Evolutionary conservation across 805 yeast genomes (phyloP).

Genomic region (Pichia occidentalis): DNA sequence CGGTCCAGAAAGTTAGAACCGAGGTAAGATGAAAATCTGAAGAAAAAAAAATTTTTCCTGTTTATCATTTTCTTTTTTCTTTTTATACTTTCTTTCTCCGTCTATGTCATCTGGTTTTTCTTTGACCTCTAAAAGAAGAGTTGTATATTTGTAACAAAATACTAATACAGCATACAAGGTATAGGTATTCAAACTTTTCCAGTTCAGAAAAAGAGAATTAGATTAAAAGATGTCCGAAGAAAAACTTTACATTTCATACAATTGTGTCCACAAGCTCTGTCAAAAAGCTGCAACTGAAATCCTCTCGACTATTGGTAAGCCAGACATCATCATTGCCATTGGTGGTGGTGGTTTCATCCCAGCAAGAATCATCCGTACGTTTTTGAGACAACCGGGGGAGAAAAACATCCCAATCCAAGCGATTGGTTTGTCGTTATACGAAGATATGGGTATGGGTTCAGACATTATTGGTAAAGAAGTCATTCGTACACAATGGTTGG

Average conservation of each 20-base stretch:
- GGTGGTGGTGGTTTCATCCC: conserved; percentile 75
- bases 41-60: too few species aligned
- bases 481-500: conserved; percentile 85
- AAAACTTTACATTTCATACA: conserved; percentile 64
- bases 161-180: too few species aligned
- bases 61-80: not conserved
- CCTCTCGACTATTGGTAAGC: conserved; percentile 28
- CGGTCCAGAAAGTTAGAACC: too few species aligned
- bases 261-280: conserved; percentile 77
- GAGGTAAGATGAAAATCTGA: too few species aligned
- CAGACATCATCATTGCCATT: conserved; percentile 57
- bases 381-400: conserved; percentile 49
- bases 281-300: conserved; percentile 38
- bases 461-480: conserved; percentile 73
- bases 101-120: not conserved
- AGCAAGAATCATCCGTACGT: conserved; percentile 59
- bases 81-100: not conserved
- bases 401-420: conserved; percentile 68
- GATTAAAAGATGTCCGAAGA: conserved; percentile 30
- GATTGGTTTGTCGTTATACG: conserved; percentile 59
- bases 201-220: not conserved
- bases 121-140: too few species aligned
- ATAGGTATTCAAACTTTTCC: too few species aligned
- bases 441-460: conserved; percentile 42
- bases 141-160: too few species aligned